Conservation (phyloP, 371 early-diverging fungal species). For the Circinella minor region DNA sequence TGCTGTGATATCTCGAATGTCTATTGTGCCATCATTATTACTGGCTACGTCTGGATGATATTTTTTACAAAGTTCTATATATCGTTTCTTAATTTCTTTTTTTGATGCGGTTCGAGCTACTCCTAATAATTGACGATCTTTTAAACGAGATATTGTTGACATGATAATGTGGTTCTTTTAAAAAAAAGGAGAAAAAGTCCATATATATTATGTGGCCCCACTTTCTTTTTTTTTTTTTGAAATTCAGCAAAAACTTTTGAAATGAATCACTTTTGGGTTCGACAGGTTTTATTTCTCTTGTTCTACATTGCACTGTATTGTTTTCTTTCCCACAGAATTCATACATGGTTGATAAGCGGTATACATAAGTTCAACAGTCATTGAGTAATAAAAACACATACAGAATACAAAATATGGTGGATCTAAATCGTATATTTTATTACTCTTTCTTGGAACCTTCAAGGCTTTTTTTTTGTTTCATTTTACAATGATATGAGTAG, state of each 20-base stretch:
- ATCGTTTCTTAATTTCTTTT: constrained; percentile 18
- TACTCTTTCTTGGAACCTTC: no score
- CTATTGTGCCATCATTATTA: neutral
- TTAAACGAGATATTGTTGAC: constrained; percentile 14
- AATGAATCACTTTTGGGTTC: neutral
- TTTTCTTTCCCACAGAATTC: no score
- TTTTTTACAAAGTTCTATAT: constrained; percentile 19
- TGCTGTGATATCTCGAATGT: constrained; percentile 22
- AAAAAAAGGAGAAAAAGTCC: constrained; percentile 8
- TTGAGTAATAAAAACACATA: no score
- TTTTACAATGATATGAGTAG: no score
- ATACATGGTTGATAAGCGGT: no score
- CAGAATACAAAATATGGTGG: no score
- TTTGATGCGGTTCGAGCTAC: constrained; percentile 16
- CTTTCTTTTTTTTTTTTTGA: neutral
- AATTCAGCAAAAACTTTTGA: neutral
- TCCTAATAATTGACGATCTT: constrained; percentile 18
- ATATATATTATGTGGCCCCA: neutral
- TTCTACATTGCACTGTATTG: no score
- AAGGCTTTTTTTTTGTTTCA: no score
- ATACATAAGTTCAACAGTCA: no score
- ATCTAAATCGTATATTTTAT: no score
- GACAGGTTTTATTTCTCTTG: no score
- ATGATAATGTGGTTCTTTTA: neutral
- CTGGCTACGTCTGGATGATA: constrained; percentile 26